A percentile compares a stretch with the other conserved stretches of the same genome.
Conservation (phyloP, 2,329 filamentous ascomycete genomes). For the Cercospora sp. region DNA sequence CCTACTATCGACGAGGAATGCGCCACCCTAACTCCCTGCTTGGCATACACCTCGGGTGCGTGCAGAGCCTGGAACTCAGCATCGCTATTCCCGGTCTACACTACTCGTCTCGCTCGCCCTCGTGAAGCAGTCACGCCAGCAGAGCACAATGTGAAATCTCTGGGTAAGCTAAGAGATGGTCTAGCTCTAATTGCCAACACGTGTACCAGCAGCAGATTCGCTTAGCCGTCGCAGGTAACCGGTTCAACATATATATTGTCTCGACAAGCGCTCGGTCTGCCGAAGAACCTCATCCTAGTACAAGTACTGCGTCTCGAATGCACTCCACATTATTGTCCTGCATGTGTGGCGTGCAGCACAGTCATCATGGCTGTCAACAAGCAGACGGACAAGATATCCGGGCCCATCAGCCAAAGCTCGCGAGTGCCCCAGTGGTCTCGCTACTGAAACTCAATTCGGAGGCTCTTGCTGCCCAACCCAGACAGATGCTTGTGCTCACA, state of each 20-base stretch:
- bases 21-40: neutral
- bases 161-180: neutral
- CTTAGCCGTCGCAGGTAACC: neutral
- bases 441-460: neutral
- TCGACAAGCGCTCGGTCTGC: too few relatives aligned
- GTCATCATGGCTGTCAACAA: neutral
- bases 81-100: neutral
- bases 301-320: neutral
- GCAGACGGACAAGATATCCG: neutral
- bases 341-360: neutral
- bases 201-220: neutral
- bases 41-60: neutral
- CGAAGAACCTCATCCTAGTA: neutral
- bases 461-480: conserved; percentile 4
- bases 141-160: neutral
- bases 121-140: neutral
- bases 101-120: neutral
- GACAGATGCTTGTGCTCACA: neutral
- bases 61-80: neutral
- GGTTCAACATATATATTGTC: neutral
- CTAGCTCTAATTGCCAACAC: neutral
- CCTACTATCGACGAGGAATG: neutral
- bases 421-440: neutral
- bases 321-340: neutral
- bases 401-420: neutral